Evolutionary conservation across 257 asterid genomes (phyloP), one percentile per base, ranked within the genome.

Genomic region (Rauvolfia tetraphylla): DNA sequence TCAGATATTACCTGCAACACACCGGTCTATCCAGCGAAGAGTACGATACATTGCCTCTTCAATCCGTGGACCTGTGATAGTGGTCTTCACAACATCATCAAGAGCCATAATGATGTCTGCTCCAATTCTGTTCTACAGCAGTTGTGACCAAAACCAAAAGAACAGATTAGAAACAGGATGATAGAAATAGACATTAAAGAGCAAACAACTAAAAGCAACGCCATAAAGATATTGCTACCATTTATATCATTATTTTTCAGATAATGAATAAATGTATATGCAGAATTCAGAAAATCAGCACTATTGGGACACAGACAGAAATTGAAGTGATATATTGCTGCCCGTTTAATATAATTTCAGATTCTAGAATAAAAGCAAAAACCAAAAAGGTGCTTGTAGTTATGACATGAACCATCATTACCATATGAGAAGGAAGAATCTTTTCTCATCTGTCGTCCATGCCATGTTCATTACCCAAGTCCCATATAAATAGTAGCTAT

Each of bases 71-170:
- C 99, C 99, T 36, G 98, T 92, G 81, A 87, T 95, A 46, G 99
- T 95, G 76, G 99, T 95, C 87, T 53, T 93, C 83, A 95, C 99
- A 25, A 95, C 99, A 88, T 95, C 99, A 86, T 95, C 99, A 79
- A 95, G 99, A 77, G 99, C 99, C 99, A 95, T 95, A 70, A 95
- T 95, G 76, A 95, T 92, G 85, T 95, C 99, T 78, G 99, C 99
- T 84, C 99, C 99, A 75, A 95, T 95, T 82, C 93, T 87, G 83
- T 92, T 92, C 99, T 95, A 92, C 85, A 87, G 78, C 73, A 84
- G 75, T 65, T 78, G 79, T 33, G 73, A 62, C 53, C 54, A 65
- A n/a, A 80, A 78, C 71, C 73, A 69, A 25, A 48, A 84, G 62
- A 76, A 69, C 48, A 3, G 31, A 46, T 71, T 29, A 49, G 29